Evolutionary conservation across 2,329 filamentous ascomycete species (phyloP), one percentile per base, ranked within the genome.

Genomic region (Xylariaceae sp.): DNA sequence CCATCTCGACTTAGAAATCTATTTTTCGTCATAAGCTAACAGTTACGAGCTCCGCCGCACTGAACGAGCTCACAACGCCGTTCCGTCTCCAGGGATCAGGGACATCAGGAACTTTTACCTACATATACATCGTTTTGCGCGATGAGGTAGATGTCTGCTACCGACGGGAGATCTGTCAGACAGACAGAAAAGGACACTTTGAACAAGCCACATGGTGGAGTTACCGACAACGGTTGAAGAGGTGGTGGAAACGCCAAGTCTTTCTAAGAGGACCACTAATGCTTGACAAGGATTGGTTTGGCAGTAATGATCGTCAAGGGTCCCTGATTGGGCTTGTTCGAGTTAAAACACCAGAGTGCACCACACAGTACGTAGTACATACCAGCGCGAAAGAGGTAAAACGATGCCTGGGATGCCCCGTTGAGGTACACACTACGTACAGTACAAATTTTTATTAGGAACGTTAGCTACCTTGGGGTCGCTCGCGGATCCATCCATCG

Each of bases 31-130:
- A 21, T 51, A 52, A 52, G 46, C 46, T 49, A 54, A 50, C 23
- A 19, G 42, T 48, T 57, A 48, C 52, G 43, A 60, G 44, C 60
- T 54, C 43, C 52, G 60, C 52, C 50, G 43, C 42, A 43, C 48
- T 18, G 32, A 43, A 48, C 50, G 49, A 37, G 32, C 32, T 56
- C 52, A 59, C 54, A 46, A 54, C 54, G 48, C 48, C 51, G 57
- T 61, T 40, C 48, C 47, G 52, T 61, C 49, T 44, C 40, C 19
- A 48, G 40, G 40, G 20, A 50, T 32, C 42, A 37, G 48, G 43
- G 48, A 44, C 23, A 37, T 37, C 40, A 26, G 32, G 49, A 53
- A 50, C 53, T 50, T 41, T n/a, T 47, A 21, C 40, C 44, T 51
- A 44, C 20, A 44, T 50, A 29, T 40, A 40, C 47, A n/a, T 44